Evolutionary conservation across 352 stramenopile species (phyloP).

Genomic region (Pythium biforme): DNA sequence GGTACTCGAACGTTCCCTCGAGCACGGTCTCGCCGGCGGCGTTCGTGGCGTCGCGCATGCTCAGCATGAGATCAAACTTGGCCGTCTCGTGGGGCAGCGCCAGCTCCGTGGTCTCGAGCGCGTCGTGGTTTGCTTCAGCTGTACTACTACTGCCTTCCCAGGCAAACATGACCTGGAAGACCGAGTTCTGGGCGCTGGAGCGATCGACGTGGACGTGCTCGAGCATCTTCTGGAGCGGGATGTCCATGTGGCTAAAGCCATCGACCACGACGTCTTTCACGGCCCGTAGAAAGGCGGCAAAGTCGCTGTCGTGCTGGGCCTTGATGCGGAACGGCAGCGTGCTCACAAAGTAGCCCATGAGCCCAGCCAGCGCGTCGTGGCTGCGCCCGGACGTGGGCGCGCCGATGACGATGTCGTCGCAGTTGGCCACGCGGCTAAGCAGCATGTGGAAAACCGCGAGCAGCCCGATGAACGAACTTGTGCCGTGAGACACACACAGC

Average conservation of each 20-base stretch:
- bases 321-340: constrained; percentile 50
- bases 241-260: constrained; percentile 46
- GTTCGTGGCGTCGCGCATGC: constrained; percentile 32
- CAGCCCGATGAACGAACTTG: constrained; percentile 49
- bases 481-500: constrained; percentile 35
- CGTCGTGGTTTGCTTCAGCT: neutral
- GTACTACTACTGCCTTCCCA: constrained; percentile 32
- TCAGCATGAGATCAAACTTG: constrained; percentile 73
- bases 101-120: constrained; percentile 29
- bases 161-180: constrained; percentile 64
- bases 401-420: constrained; percentile 50
- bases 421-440: constrained; percentile 36
- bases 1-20: constrained; percentile 52
- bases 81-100: constrained; percentile 30
- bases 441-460: constrained; percentile 49
- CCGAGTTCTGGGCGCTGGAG: constrained; percentile 18
- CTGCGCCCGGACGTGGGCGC: constrained; percentile 37
- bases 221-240: constrained; percentile 53
- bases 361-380: constrained; percentile 25
- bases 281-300: constrained; percentile 32
- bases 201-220: constrained; percentile 35
- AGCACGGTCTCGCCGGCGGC: constrained; percentile 21
- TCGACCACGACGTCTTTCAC: constrained; percentile 46
- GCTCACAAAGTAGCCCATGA: constrained; percentile 66
- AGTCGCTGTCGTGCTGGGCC: constrained; percentile 19